A percentile compares a stretch with the other conserved stretches of the same genome.
phyloP scores from a whole-genome alignment of 768 basidiomycete species.

The Dacryopinax primogenitus region DNA sequence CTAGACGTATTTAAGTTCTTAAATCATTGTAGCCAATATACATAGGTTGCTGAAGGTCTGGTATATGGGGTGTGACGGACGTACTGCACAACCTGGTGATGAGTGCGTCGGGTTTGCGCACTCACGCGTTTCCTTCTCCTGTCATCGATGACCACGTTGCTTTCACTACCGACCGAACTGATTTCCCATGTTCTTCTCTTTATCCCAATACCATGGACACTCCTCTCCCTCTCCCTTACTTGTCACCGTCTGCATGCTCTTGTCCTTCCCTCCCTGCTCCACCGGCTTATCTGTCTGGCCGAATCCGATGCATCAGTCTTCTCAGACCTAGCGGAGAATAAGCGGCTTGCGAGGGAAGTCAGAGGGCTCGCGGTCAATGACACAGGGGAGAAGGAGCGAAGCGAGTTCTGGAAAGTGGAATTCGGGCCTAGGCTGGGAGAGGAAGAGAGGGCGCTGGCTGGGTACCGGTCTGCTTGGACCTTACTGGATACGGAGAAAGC shows the following conservation, averaged over 20 bases:
- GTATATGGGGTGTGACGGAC: background rate
- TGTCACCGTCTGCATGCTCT: background rate
- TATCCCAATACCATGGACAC: background rate
- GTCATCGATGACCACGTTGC: background rate
- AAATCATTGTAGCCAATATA: no score
- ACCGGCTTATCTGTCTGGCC: background rate
- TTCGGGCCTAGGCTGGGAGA: background rate
- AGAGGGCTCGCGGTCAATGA: background rate
- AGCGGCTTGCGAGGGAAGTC: background rate
- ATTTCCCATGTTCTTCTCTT: background rate
- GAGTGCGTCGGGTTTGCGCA: background rate
- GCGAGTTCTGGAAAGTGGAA: background rate
- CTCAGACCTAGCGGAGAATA: background rate
- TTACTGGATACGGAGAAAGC: background rate
- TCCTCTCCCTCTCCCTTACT: slow-evolving; percentile 1
- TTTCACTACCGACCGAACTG: background rate
- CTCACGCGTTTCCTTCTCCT: background rate
- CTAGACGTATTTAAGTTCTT: no score
- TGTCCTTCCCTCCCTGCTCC: background rate
- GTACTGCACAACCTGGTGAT: background rate
- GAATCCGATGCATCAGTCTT: background rate
- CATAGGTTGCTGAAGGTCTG: no score
- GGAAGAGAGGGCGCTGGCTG: background rate
- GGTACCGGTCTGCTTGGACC: background rate
- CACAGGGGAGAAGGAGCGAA: background rate